Evolutionary conservation across 2,329 filamentous ascomycete species (phyloP).

Genomic region (Coniochaeta sp.): DNA sequence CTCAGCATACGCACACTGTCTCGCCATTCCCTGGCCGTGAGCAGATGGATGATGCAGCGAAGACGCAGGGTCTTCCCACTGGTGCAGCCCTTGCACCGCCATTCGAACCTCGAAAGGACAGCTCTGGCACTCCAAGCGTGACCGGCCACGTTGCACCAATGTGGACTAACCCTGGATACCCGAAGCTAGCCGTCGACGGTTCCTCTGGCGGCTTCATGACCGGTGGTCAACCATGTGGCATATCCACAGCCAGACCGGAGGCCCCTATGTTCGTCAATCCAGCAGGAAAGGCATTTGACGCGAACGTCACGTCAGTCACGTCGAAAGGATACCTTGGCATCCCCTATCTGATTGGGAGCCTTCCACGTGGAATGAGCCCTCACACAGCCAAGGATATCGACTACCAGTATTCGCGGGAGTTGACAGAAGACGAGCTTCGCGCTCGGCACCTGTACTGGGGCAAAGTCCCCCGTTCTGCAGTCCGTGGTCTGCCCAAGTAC

Average conservation of each 20-base stretch:
- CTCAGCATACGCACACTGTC: background rate
- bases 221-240: background rate
- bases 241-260: background rate
- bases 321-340: conserved; percentile 11
- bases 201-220: background rate
- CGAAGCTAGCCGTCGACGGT: background rate
- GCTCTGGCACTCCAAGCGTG: conserved; percentile 7
- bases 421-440: conserved; percentile 52
- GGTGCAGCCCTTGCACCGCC: conserved; percentile 41
- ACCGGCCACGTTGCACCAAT: conserved; percentile 4
- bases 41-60: background rate
- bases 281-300: background rate
- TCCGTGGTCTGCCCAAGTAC: conserved; percentile 52
- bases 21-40: background rate
- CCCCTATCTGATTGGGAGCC: conserved; percentile 50
- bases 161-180: conserved; percentile 2
- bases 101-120: conserved; percentile 33
- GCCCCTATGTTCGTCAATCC: background rate
- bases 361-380: conserved; percentile 36
- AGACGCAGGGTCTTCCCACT: conserved; percentile 25
- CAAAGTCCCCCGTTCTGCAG: conserved; percentile 41
- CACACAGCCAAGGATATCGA: conserved; percentile 35
- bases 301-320: conserved; percentile 2
- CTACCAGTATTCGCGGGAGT: conserved; percentile 47
- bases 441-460: conserved; percentile 57